phyloP scores from a whole-genome alignment of 2,329 filamentous ascomycete genomes.

The Triangularia verruculosa region DNA sequence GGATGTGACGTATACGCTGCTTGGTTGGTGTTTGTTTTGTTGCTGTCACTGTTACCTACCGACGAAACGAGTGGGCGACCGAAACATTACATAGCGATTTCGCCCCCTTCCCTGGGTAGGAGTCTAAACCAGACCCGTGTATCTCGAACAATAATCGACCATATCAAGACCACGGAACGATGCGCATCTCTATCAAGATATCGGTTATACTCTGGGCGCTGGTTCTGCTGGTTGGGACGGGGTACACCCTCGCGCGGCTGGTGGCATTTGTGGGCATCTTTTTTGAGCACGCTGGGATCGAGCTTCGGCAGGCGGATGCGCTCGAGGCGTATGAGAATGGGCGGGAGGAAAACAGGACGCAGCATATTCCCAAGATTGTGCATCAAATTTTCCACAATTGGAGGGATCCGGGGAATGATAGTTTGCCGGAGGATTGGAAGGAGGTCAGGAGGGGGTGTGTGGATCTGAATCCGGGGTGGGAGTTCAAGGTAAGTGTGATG shows the following conservation, averaged over 20 bases:
- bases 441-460: slow-evolving; percentile 64
- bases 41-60: not conserved
- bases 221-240: slow-evolving; percentile 13
- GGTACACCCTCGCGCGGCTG: slow-evolving; percentile 19
- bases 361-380: slow-evolving; percentile 29
- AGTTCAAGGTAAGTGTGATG: slow-evolving; percentile 61
- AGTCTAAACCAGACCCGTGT: not conserved
- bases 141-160: no score
- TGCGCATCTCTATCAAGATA: slow-evolving; percentile 21
- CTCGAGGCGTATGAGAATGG: slow-evolving; percentile 14
- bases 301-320: slow-evolving; percentile 24
- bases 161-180: not conserved
- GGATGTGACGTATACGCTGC: not conserved
- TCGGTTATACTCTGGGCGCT: slow-evolving; percentile 18
- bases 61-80: no score
- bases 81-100: no score
- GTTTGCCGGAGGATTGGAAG: slow-evolving; percentile 64
- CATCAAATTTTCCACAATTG: slow-evolving; percentile 32
- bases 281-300: slow-evolving; percentile 26
- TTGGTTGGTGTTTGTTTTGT: not conserved
- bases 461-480: slow-evolving; percentile 66
- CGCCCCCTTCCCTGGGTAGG: no score
- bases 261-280: slow-evolving; percentile 25
- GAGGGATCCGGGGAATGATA: slow-evolving; percentile 49
- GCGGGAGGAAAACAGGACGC: slow-evolving; percentile 8